These are phyloP conservation scores for Aureobasidium musti DNA, from an alignment of 2,329 filamentous ascomycete genomes.

Conservation along the genomic window DNA sequence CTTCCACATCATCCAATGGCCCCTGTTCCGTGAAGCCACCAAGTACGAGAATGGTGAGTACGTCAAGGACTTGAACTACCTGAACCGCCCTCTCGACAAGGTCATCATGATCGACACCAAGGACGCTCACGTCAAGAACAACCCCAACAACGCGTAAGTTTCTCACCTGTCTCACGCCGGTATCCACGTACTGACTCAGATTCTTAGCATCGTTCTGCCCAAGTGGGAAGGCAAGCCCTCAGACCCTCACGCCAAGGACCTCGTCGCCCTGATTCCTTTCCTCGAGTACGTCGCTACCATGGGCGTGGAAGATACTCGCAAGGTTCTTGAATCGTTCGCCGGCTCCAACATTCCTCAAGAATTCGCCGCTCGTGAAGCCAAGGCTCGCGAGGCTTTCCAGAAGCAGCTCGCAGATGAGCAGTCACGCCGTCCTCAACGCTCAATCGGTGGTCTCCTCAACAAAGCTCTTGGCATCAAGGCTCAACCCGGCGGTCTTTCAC, in stretches of 20 bases:
- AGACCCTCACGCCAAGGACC: constrained; percentile 66
- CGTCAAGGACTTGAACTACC: constrained; percentile 97
- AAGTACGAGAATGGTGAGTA: constrained; percentile 95
- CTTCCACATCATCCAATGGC: constrained; percentile 93
- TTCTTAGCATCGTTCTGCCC: constrained; percentile 67
- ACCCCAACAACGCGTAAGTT: constrained; percentile 83
- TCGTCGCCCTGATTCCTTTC: constrained; percentile 90
- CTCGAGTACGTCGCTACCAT: constrained; percentile 96
- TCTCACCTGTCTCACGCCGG: background rate
- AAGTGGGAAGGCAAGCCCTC: constrained; percentile 84
- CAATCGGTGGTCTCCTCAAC: constrained; percentile 58
- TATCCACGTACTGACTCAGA: background rate
- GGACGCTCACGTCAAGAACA: constrained; percentile 74
- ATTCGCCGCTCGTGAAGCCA: constrained; percentile 84
- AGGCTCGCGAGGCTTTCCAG: constrained; percentile 81
- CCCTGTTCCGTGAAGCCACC: constrained; percentile 93
- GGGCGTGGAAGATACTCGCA: constrained; percentile 81
- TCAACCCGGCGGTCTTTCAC: constrained; percentile 61
- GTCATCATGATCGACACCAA: constrained; percentile 93
- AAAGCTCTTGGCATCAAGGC: constrained; percentile 77
- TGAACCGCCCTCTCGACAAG: constrained; percentile 94
- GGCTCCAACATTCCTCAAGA: constrained; percentile 87
- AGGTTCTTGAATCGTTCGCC: constrained; percentile 51
- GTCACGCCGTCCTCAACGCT: constrained; percentile 61
- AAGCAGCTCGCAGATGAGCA: constrained; percentile 71